Evolutionary conservation across 139 green algal species (phyloP), one percentile per base, ranked within the genome.

Genomic region (Yamagishiella unicocca): DNA sequence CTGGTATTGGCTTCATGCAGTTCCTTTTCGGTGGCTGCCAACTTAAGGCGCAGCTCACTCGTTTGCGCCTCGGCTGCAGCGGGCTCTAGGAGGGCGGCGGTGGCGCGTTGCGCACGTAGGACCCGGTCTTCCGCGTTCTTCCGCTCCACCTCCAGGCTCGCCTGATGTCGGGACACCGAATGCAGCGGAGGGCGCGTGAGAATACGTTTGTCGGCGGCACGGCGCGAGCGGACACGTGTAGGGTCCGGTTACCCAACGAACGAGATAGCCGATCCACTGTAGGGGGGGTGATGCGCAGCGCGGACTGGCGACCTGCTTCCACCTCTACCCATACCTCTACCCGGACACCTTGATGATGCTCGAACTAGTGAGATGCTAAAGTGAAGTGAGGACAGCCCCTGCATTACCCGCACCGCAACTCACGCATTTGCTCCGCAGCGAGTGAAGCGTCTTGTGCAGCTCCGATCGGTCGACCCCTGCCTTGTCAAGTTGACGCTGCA

Each of bases 61-160:
- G 22, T 7, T 61, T 85, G 61, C 19, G n/a, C 43, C 31, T 77
- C 80, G 8, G 61, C 4, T 24, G n/a, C 79, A 21, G 78, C 58
- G 22, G 80, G 80, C 9, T 77, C 31, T 6, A 67, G 64, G 22
- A 74, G 37, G 8, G 58, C 40, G 9, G 78, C 78, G 0, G 40
- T 61, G 19, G 61, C 79, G 4, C 61, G 61, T 31, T 86, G 80
- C 5, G 64, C 64, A 4, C 64, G 80, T 8, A 54, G 62, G 29
- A 61, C 31, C 12, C 80, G 62, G 45, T 86, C 80, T 22, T 86
- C 80, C 25, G 64, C 64, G 33, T 86, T 86, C 25, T 68, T 68
- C 31, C 43, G 43, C 43, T 86, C 80, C 62, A 54, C 31, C 21
- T 86, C 80, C 4, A 86, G 42, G 31, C 31, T 77, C 62, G 78